Evolutionary conservation across 2,329 filamentous ascomycete species (phyloP), one percentile per base, ranked within the genome.

Genomic region (Aspergillus fumigatiaffinis): DNA sequence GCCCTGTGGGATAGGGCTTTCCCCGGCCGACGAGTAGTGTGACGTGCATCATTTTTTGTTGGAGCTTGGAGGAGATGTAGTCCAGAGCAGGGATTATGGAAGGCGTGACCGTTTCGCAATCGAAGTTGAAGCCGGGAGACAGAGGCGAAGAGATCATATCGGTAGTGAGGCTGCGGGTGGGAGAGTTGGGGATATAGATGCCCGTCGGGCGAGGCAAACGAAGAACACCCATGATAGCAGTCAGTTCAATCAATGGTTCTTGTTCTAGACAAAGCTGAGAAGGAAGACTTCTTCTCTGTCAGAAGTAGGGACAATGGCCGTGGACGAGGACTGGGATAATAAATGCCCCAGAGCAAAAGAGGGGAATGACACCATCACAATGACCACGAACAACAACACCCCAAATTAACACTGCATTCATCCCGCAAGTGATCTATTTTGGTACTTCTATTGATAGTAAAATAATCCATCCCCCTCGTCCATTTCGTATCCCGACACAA

Each of bases 101-200:
- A 0, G 71, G 67, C 5, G 70, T 68, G 3, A 76, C 62, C 2
- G 69, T 71, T 38, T 76, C 73, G 5, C 73, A 68, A 54, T 74
- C 73, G 46, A 73, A 73, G 52, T 66, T 70, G 57, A 75, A 73
- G 51, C 69, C 68, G 0, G 73, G 68, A 23, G 73, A 73, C 3
- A 77, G 66, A 5, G 75, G 75, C 10, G 71, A 68, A 3, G 75
- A 77, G 56, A 77, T 77, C 72, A 77, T 76, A 23, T 75, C 70
- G 51, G 64, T 65, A 20, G 73, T 76, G 56, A 77, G 67, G 46
- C 60, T 73, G 48, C 70, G 68, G 17, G 63, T 63, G n/a, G 68
- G 71, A 25, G 69, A 72, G 48, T 50, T 68, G 21, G 72, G 70
- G 51, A 73, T 66, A 54, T 73, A 73, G 54, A 74, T 67, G 65